Base-by-base conservation (phyloP, 2,329 filamentous ascomycete species). In the Fulvia fulva region DNA sequence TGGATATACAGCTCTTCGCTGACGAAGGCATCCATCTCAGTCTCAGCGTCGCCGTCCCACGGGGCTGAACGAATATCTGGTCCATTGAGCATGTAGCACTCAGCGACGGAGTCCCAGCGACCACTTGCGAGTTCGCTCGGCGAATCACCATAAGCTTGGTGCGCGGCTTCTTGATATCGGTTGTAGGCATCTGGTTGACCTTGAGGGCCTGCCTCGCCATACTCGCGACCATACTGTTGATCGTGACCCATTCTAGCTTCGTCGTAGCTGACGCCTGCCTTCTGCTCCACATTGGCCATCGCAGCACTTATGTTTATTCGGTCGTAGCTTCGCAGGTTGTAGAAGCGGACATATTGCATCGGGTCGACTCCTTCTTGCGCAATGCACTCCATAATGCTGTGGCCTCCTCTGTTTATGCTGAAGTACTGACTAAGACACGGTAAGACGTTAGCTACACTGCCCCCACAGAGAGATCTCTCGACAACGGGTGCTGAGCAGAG, bases 261-360 rank as follows among this genome's bases (percentile, higher is more conserved):
- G 60, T 88, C 84, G 68, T 91, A 91, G 5, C 76, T 76, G 2
- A 91, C 84, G 19, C 89, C 88, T 53, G 83, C 83, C 37, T 80
- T 76, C 41, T 81, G 68, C 68, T 91, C 86, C 1, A 81, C 84
- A 5, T 79, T 76, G 19, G 76, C 72, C 83, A 90, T 85, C 6
- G 83, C 80, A 1, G 75, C 75, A 16, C 85, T 86, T 21, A 79
- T 83, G 74, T 93, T 92, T 78, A 95, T 88, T 46, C 90, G 86
- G 71, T 94, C 90, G 71, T 90, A 94, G 73, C 85, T 93, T 57
- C 90, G 82, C 30, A 95, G 80, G 71, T 95, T 94, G 77, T 91
- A 94, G 76, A 94, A 94, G 51, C 85, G 81, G 65, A 95, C 89
- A 74, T 92, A 94, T 45, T 85, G 77, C 68, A 81, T 78, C 1